Evolutionary conservation across 257 asterid genomes (phyloP).

Genomic region (Ilex aquifolium): DNA sequence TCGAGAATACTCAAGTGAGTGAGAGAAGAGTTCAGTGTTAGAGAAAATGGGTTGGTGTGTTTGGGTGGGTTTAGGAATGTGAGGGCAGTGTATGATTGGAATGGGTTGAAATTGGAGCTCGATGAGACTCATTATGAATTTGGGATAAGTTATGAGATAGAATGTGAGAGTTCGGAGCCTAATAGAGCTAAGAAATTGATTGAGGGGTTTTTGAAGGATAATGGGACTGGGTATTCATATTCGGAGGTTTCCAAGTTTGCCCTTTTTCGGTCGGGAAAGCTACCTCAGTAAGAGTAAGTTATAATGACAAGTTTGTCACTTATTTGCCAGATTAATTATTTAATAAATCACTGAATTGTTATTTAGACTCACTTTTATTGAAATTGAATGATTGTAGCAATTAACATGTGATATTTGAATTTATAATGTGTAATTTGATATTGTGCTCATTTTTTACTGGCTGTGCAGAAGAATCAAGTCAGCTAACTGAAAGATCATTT

Average conservation of each 20-base stretch:
- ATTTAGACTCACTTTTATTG: too few species aligned
- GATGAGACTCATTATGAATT: slow-evolving; percentile 68
- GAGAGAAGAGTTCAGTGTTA: slow-evolving; percentile 40
- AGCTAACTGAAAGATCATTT: too few species aligned
- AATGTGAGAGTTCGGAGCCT: slow-evolving; percentile 81
- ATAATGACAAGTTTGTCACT: too few species aligned
- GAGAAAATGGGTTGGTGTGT: slow-evolving; percentile 40
- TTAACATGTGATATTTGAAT: too few species aligned
- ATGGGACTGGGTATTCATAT: slow-evolving; percentile 51
- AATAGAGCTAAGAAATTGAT: slow-evolving; percentile 50
- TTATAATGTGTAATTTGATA: too few species aligned
- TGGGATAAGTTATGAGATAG: slow-evolving; percentile 71
- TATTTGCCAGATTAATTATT: too few species aligned
- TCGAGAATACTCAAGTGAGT: slow-evolving; percentile 45
- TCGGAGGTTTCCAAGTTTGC: slow-evolving; percentile 67
- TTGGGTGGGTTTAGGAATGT: slow-evolving; percentile 82
- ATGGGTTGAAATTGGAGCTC: slow-evolving; percentile 67
- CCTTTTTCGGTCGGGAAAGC: slow-evolving; percentile 54
- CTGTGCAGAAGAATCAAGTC: too few species aligned
- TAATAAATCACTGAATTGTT: too few species aligned
- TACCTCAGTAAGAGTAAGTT: slow-evolving; percentile 41
- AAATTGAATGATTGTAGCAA: too few species aligned
- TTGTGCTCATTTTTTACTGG: too few species aligned
- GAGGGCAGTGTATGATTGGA: slow-evolving; percentile 79
- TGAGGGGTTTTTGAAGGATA: slow-evolving; percentile 48